Conservation (phyloP, 2,329 filamentous ascomycete species). For the Leptographium galeiforme region DNA sequence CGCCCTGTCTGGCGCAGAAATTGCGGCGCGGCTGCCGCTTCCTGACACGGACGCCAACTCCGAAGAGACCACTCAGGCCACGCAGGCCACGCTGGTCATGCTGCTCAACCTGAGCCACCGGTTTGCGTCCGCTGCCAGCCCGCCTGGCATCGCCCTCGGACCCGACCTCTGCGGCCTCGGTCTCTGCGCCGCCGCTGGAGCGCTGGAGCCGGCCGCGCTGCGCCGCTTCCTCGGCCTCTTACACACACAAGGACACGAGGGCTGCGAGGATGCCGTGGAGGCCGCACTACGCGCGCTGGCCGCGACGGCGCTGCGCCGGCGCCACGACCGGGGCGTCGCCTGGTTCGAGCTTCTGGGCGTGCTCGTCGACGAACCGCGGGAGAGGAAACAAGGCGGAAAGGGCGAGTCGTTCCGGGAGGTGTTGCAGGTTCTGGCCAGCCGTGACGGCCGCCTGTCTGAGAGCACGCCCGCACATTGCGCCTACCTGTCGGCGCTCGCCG, state of each 20-base stretch:
- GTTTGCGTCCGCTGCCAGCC: constrained; percentile 11
- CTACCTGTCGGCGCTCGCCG: constrained; percentile 9
- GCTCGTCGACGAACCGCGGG: too few relatives aligned
- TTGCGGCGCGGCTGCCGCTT: neutral
- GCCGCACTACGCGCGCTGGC: too few relatives aligned
- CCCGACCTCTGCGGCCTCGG: constrained; percentile 10
- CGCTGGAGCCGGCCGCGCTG: constrained; percentile 8
- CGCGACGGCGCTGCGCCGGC: too few relatives aligned
- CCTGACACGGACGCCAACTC: too few relatives aligned
- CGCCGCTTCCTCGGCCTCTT: constrained; percentile 9
- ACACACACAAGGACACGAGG: neutral
- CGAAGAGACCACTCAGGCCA: too few relatives aligned
- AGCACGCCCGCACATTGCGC: too few relatives aligned
- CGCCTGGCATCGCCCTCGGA: constrained; percentile 6
- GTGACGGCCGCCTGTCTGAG: constrained; percentile 2
- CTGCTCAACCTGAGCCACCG: constrained; percentile 27
- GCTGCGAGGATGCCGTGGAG: too few relatives aligned
- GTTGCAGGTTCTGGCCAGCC: neutral
- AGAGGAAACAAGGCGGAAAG: too few relatives aligned
- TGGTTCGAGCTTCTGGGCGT: too few relatives aligned
- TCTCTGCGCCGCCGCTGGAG: constrained; percentile 7
- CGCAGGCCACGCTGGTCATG: constrained; percentile 12
- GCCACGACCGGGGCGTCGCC: too few relatives aligned
- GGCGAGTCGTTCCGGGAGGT: too few relatives aligned
- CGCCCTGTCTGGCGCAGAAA: neutral